Base-by-base conservation (phyloP, 75 land plant genomes). In the Pseudotsuga menziesii region DNA sequence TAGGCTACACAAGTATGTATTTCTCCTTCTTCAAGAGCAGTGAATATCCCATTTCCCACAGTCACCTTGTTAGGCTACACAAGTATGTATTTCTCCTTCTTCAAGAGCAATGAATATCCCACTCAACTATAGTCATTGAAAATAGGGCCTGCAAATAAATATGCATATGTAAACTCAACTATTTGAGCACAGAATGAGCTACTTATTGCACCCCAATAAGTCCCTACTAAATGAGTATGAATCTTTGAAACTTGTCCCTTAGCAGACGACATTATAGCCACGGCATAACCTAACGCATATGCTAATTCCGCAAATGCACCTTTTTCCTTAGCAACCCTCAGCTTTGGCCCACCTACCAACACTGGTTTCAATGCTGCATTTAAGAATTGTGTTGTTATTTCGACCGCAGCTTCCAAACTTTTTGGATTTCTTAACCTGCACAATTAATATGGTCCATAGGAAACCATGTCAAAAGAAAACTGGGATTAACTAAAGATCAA, bases 81-180 rank as follows among this genome's bases (percentile, higher is more conserved):
- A n/a, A n/a, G n/a, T n/a, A n/a, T n/a, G n/a, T n/a, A n/a, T 61
- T 88, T 85, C 69, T 80, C 88, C 75, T 80, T 85, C 63, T 82
- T 87, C 56, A 84, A 35, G 23, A 87, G 75, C 59, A 87, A 73
- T 29, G 89, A 87, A 76, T 87, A 87, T 22, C 89, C 89, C 55
- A 88, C 89, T 13, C 85, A 85, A 82, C 87, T 85, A 58, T 87
- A 87, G 66, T 85, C 87, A 74, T 87, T 87, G 73, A 87, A 87
- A 16, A 84, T 72, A n/a, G 89, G 87, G 26, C 89, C 89, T 8
- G 79, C 89, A 78, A 87, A 87, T 27, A 86, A 39, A 69, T 86
- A 86, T 29, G 86, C 86, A 81, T 86, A 86, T 56, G 86, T 80
- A 39, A 86, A 86, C 80, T 86, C 88, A 35, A 86, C 83, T 23